Evolutionary conservation across 192 early-diverging fungal species (phyloP).

Genomic region (Umbelopsis ramanniana): DNA sequence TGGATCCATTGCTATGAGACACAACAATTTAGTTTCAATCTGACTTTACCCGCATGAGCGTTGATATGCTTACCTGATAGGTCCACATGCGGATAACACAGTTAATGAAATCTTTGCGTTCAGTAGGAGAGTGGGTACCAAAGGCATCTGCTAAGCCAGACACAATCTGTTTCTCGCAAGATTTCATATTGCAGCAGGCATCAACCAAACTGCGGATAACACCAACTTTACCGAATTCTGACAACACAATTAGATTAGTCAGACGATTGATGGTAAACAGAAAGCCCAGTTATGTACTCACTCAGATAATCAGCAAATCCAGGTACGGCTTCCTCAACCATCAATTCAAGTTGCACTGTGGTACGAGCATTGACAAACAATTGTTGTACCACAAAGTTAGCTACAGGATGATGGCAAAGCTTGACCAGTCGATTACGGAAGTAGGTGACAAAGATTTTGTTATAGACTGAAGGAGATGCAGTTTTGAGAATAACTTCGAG

Average conservation of each 20-base stretch:
- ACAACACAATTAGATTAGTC: conserved; percentile 5
- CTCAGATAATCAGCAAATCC: conserved; percentile 66
- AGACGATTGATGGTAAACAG: neutral
- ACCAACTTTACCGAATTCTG: conserved; percentile 62
- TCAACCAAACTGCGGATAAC: conserved; percentile 74
- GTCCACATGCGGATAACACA: conserved; percentile 66
- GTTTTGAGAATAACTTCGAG: conserved; percentile 71
- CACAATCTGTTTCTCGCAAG: conserved; percentile 64
- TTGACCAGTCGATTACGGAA: conserved; percentile 64
- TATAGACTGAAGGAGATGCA: conserved; percentile 57
- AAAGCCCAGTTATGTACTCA: conserved; percentile 30
- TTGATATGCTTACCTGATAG: conserved; percentile 42
- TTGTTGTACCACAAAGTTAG: conserved; percentile 88
- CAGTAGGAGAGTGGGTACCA: conserved; percentile 46
- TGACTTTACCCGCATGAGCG: neutral
- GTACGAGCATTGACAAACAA: conserved; percentile 68
- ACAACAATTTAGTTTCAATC: neutral
- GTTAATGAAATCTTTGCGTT: conserved; percentile 58
- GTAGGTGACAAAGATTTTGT: conserved; percentile 66
- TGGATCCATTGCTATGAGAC: conserved; percentile 31
- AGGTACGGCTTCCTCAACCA: conserved; percentile 65
- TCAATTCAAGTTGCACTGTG: conserved; percentile 59
- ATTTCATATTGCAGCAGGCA: conserved; percentile 60
- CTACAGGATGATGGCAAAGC: conserved; percentile 68
- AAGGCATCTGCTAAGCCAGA: conserved; percentile 59